Evolutionary conservation across 2,329 filamentous ascomycete species (phyloP).

Genomic region (Mariannaea sp.): DNA sequence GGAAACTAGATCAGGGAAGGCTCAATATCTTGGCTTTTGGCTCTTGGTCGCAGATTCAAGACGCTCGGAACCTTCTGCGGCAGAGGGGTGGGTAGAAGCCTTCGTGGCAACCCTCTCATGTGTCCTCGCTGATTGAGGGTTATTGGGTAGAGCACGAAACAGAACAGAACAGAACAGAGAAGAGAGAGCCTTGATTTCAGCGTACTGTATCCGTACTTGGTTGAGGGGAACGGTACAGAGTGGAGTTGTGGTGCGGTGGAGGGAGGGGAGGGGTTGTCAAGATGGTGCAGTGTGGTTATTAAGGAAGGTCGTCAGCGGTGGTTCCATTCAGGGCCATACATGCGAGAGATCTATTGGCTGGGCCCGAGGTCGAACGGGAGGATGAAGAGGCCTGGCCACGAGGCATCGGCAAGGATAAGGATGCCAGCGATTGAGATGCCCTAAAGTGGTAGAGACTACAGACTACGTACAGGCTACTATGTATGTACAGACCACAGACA

Average conservation of each 20-base stretch:
- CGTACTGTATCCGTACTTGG: too few relatives aligned
- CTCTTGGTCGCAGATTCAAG: constrained; percentile 14
- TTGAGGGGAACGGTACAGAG: constrained; percentile 3
- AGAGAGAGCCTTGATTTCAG: too few relatives aligned
- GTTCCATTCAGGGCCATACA: constrained; percentile 27
- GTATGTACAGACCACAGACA: too few relatives aligned
- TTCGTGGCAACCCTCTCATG: constrained; percentile 2
- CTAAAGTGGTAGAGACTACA: background rate
- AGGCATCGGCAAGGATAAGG: constrained; percentile 16
- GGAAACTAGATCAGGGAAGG: background rate
- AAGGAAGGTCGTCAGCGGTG: constrained; percentile 29
- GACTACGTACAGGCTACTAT: too few relatives aligned
- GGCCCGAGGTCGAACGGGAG: constrained; percentile 18
- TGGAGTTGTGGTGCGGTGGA: constrained; percentile 29
- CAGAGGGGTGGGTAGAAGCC: constrained; percentile 2
- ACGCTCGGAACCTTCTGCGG: constrained; percentile 4
- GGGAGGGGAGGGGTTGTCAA: constrained; percentile 13
- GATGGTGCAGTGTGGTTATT: constrained; percentile 19
- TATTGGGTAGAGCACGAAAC: constrained; percentile 7
- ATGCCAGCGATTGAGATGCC: constrained; percentile 5
- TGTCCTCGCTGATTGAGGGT: constrained; percentile 9
- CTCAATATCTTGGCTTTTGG: background rate
- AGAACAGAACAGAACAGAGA: too few relatives aligned
- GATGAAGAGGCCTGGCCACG: constrained; percentile 21
- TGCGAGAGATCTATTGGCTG: constrained; percentile 30